phyloP scores from a whole-genome alignment of 2,329 filamentous ascomycete genomes.

The Cytospora chrysosperma region DNA sequence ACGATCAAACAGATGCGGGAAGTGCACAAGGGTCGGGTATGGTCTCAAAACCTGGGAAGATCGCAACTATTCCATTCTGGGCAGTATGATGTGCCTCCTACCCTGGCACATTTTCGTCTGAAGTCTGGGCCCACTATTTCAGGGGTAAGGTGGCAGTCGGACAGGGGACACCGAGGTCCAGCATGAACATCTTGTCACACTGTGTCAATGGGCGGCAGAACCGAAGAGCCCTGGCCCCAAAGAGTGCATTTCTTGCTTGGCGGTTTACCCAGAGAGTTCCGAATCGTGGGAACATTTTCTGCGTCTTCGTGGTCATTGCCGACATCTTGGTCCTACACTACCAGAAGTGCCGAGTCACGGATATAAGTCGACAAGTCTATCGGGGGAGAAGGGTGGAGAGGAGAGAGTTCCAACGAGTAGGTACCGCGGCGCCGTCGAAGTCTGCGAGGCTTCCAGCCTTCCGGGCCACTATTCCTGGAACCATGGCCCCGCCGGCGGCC shows the following conservation, averaged over 20 bases:
- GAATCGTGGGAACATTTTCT: background rate
- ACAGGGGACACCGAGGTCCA: constrained; percentile 12
- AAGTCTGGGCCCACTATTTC: constrained; percentile 18
- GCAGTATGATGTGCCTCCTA: constrained; percentile 6
- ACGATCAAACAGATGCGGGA: constrained; percentile 19
- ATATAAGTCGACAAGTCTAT: background rate
- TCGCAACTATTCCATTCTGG: constrained; percentile 8
- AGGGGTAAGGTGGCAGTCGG: constrained; percentile 15
- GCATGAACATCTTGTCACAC: constrained; percentile 15
- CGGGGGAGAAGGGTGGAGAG: no score
- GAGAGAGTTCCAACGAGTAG: background rate
- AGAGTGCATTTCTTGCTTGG: background rate
- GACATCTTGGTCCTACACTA: background rate
- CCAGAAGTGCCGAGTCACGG: constrained; percentile 8
- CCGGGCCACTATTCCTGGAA: constrained; percentile 12
- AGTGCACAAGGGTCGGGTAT: constrained; percentile 13
- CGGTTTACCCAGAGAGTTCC: background rate
- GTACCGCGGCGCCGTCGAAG: constrained; percentile 13
- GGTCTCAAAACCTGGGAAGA: constrained; percentile 20
- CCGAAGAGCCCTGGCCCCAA: constrained; percentile 5
- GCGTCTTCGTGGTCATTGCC: background rate
- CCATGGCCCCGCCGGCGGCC: background rate
- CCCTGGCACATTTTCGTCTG: constrained; percentile 23
- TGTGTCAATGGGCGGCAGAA: constrained; percentile 13
- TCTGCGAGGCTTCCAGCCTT: constrained; percentile 7